A percentile compares a stretch with the other conserved stretches of the same genome.
phyloP scores from a whole-genome alignment of 306 rosid genomes.

The Sindora glabra region DNA sequence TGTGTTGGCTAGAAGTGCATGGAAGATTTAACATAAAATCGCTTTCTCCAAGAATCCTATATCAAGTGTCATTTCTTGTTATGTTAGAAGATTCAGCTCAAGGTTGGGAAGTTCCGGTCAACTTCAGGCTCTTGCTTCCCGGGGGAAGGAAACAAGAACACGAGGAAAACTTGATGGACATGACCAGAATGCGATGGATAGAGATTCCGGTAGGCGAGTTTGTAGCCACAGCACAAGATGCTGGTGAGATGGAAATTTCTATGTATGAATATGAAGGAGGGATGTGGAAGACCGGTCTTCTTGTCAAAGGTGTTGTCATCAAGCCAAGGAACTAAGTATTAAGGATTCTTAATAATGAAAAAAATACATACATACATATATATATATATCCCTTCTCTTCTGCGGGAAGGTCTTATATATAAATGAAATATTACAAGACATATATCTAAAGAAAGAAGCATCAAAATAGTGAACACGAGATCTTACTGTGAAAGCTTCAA shows the following conservation, averaged over 20 bases:
- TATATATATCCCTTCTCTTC: no score
- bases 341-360: no score
- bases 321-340: slow-evolving; percentile 30
- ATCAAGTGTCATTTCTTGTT: slow-evolving; percentile 39
- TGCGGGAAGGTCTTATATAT: no score
- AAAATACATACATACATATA: no score
- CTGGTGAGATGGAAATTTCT: slow-evolving; percentile 40
- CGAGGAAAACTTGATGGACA: slow-evolving; percentile 25
- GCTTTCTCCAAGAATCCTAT: slow-evolving; percentile 47
- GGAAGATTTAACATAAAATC: slow-evolving; percentile 51
- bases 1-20: slow-evolving; percentile 66
- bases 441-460: no score
- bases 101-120: slow-evolving; percentile 69
- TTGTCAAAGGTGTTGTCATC: slow-evolving; percentile 50
- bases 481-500: no score
- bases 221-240: slow-evolving; percentile 15
- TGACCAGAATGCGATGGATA: slow-evolving; percentile 31
- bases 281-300: slow-evolving; percentile 66
- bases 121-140: slow-evolving; percentile 45
- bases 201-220: slow-evolving; percentile 55
- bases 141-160: slow-evolving; percentile 39
- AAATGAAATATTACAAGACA: no score
- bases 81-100: slow-evolving; percentile 40
- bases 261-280: slow-evolving; percentile 49
- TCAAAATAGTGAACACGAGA: no score